Base-by-base conservation (phyloP, 345 rosid genomes). In the Excoecaria agallocha region DNA sequence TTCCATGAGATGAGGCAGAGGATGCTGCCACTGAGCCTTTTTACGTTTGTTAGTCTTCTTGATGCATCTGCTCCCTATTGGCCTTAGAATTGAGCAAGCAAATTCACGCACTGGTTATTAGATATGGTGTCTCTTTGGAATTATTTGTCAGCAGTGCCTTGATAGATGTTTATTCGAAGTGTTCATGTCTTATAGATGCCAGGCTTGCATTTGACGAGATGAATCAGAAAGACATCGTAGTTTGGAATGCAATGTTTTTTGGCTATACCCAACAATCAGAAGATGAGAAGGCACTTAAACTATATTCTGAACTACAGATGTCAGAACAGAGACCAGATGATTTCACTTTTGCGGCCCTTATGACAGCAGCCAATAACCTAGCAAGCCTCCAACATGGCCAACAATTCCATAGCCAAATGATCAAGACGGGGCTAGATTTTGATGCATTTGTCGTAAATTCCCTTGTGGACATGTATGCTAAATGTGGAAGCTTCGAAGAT, bases 21-120 rank as follows among this genome's bases (percentile, higher is more conserved):
- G 25, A 74, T 74, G 64, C 48, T 89, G 65, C 79, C 71, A 45
- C 96, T 96, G 38, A 88, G 84, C 78, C 75, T 81, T 6, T 83
- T 93, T 85, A 90, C 96, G 52, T 90, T 89, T 77, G 86, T 93
- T 72, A 90, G 94, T 76, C 89, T 90, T 79, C 87, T 90, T 49
- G 89, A 93, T 41, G 77, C 78, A 73, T 90, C 96, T 8, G 84
- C 89, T 74, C 78, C 87, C 74, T 88, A 52, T 80, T 62, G 30
- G 50, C 84, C 80, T 76, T 86, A 71, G 87, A 79, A 70, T 77
- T 88, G 54, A 82, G 89, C 85, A 81, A 70, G 82, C 93, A 89
- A 85, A 83, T 93, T 72, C 98, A 89, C 80, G 81, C 91, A 30
- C 84, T 90, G 74, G 72, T 89, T 63, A 81, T 87, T 65, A 88